Evolutionary conservation across 202 grass and related monocot genomes (phyloP).

Genomic region (Sporobolus alterniflorus): DNA sequence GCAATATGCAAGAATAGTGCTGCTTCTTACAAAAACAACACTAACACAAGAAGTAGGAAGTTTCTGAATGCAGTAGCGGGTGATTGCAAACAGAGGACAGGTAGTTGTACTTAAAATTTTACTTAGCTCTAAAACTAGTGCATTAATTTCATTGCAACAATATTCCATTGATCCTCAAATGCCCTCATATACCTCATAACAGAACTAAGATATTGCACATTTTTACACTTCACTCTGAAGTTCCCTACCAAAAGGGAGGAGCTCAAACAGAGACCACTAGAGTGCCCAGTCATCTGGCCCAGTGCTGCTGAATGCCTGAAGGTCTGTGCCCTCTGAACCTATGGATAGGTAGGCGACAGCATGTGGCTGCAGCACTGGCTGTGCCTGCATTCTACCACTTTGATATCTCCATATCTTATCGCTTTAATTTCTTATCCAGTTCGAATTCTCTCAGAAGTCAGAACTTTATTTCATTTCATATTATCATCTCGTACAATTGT

Average conservation of each 20-base stretch:
- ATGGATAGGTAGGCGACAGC: not conserved
- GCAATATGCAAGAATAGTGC: not conserved
- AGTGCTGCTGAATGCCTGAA: not conserved
- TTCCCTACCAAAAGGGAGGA: not conserved
- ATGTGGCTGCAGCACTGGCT: not conserved
- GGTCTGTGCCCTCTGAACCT: not conserved
- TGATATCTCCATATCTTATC: not conserved
- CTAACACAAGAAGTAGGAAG: conserved; percentile 5
- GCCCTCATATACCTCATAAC: not conserved
- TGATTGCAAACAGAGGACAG: not conserved
- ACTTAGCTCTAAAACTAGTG: not conserved
- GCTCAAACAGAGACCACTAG: not conserved
- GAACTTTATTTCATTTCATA: not conserved
- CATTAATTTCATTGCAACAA: too few species aligned
- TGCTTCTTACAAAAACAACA: not conserved
- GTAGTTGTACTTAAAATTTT: not conserved
- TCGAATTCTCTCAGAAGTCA: not conserved
- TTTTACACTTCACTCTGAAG: not conserved
- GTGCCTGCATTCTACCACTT: not conserved
- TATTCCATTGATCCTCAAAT: not conserved
- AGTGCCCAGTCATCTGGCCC: not conserved
- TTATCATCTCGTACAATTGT: not conserved
- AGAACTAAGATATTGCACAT: conserved; percentile 6
- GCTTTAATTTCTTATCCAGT: not conserved
- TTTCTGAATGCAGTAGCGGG: not conserved